phyloP scores from a whole-genome alignment of 1,284 basidiomycete species.

The Leccinum ponderosum region DNA sequence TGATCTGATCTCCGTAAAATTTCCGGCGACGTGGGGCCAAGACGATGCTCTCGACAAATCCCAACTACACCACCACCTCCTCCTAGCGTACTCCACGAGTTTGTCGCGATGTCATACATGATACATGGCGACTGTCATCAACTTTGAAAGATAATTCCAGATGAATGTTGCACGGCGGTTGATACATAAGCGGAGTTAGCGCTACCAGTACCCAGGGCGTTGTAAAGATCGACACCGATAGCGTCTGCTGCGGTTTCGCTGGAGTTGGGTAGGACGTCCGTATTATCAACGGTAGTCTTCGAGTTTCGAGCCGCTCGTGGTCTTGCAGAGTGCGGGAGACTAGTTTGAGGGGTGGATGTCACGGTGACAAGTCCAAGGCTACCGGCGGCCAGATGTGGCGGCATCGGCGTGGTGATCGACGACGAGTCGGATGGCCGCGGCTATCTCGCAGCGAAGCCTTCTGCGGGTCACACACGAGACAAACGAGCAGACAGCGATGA shows the following conservation, averaged over 20 bases:
- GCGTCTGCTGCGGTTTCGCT: constrained; percentile 71
- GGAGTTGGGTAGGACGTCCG: constrained; percentile 60
- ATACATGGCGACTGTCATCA: constrained; percentile 60
- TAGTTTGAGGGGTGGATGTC: no score
- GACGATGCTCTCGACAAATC: constrained; percentile 59
- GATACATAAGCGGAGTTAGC: constrained; percentile 43
- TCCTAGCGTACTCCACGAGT: constrained; percentile 71
- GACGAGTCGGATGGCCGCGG: no score
- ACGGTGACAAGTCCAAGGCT: constrained; percentile 48
- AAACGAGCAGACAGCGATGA: no score
- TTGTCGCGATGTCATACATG: constrained; percentile 68
- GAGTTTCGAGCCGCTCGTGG: constrained; percentile 49
- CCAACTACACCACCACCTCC: constrained; percentile 72
- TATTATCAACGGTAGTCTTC: constrained; percentile 50
- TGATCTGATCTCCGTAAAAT: constrained; percentile 63
- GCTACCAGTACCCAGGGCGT: constrained; percentile 49
- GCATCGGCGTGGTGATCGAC: no score
- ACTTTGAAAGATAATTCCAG: constrained; percentile 59
- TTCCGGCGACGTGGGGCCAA: constrained; percentile 67
- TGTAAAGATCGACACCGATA: constrained; percentile 61
- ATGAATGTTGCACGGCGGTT: constrained; percentile 64
- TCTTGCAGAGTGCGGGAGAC: no score
- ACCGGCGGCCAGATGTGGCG: no score
- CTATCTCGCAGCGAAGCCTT: no score
- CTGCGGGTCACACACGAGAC: no score